A percentile compares a stretch with the other conserved stretches of the same genome.
Conservation (phyloP, 179 eudicot genomes). For the Vitellaria paradoxa region DNA sequence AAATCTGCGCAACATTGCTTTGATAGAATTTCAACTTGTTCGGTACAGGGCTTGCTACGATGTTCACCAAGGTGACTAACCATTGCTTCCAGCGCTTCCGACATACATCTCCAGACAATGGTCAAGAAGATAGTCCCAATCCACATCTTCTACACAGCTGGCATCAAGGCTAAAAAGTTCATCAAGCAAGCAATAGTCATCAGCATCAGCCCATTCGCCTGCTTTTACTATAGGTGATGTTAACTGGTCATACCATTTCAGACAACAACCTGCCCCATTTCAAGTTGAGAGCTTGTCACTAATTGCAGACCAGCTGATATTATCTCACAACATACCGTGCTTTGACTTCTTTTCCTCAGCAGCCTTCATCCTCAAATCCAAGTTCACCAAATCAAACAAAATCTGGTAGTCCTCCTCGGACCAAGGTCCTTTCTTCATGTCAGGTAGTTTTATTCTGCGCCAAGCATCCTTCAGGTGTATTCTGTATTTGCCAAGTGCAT, state of each 20-base stretch:
- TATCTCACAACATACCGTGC: slow-evolving; percentile 24
- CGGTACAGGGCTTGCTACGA: slow-evolving; percentile 52
- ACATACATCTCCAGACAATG: slow-evolving; percentile 43
- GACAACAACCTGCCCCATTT: not conserved
- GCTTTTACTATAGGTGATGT: slow-evolving; percentile 22
- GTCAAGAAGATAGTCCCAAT: slow-evolving; percentile 70
- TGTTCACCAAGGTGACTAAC: slow-evolving; percentile 52
- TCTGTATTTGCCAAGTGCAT: slow-evolving; percentile 11
- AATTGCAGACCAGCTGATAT: slow-evolving; percentile 23
- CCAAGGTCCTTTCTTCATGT: slow-evolving; percentile 17
- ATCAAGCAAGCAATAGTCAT: slow-evolving; percentile 48
- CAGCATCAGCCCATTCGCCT: slow-evolving; percentile 20
- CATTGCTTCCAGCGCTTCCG: slow-evolving; percentile 70
- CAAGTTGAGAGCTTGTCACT: slow-evolving; percentile 21
- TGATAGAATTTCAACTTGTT: slow-evolving; percentile 64
- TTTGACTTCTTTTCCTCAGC: slow-evolving; percentile 20
- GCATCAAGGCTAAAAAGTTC: slow-evolving; percentile 55
- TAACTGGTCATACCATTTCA: slow-evolving; percentile 25
- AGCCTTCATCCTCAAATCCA: slow-evolving; percentile 15
- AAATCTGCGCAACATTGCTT: slow-evolving; percentile 52
- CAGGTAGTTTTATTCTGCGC: slow-evolving; percentile 15
- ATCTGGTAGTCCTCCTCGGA: slow-evolving; percentile 25
- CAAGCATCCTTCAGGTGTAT: slow-evolving; percentile 20
- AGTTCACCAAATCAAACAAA: slow-evolving; percentile 23
- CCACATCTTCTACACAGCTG: slow-evolving; percentile 68